These are phyloP conservation scores for Alternaria incomplexa DNA, from an alignment of 2,329 filamentous ascomycete species.

Conservation along the genomic window DNA sequence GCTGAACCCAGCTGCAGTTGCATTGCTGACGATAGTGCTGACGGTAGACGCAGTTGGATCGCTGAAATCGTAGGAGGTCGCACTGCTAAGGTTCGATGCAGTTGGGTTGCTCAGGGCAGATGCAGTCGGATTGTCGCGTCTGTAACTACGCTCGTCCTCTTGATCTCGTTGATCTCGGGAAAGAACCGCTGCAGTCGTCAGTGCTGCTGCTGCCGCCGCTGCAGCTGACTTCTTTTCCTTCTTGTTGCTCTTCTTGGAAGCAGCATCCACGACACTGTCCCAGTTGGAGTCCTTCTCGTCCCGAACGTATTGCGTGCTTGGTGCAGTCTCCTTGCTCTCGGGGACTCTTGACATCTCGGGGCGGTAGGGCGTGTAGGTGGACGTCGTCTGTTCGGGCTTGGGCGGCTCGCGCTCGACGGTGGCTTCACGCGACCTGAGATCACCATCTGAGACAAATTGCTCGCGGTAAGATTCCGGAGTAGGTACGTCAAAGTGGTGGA, in stretches of 20 bases:
- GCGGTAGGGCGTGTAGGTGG: slow-evolving; percentile 40
- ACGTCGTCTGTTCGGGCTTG: slow-evolving; percentile 34
- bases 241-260: slow-evolving; percentile 40
- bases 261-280: slow-evolving; percentile 27
- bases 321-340: slow-evolving; percentile 27
- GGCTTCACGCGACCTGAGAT: slow-evolving; percentile 36
- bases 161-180: slow-evolving; percentile 26
- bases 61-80: background rate
- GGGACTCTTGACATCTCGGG: slow-evolving; percentile 27
- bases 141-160: slow-evolving; percentile 13
- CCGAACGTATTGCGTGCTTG: slow-evolving; percentile 39
- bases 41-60: background rate
- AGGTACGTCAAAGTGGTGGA: slow-evolving; percentile 54
- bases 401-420: slow-evolving; percentile 48
- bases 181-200: slow-evolving; percentile 26
- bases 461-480: slow-evolving; percentile 54
- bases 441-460: slow-evolving; percentile 42
- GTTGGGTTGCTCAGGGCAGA: slow-evolving; percentile 28
- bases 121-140: background rate
- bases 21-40: background rate
- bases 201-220: slow-evolving; percentile 21
- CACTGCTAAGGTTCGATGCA: background rate
- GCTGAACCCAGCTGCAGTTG: background rate
- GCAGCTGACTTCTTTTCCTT: slow-evolving; percentile 39
- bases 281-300: slow-evolving; percentile 33